These are phyloP conservation scores for Colletotrichum chlorophyti DNA, from an alignment of 2,329 filamentous ascomycete species.

Conservation along the genomic window DNA sequence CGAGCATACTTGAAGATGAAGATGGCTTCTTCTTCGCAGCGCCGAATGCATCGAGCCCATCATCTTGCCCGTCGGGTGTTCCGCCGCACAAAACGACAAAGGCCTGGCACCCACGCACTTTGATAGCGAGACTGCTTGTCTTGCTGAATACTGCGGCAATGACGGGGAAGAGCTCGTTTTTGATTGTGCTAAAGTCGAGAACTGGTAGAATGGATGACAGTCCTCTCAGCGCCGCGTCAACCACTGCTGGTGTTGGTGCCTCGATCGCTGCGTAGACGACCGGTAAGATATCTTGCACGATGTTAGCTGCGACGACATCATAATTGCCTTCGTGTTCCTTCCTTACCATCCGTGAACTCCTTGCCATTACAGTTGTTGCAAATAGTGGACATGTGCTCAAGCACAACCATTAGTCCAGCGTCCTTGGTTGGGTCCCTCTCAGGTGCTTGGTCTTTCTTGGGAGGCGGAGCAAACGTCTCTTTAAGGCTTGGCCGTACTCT, in stretches of 20 bases:
- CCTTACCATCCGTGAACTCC: constrained; percentile 89
- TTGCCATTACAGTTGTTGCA: constrained; percentile 85
- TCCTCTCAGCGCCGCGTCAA: constrained; percentile 83
- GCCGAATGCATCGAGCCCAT: constrained; percentile 78
- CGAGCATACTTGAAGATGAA: constrained; percentile 78
- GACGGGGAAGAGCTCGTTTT: constrained; percentile 94
- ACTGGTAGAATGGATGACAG: constrained; percentile 83
- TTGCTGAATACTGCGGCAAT: constrained; percentile 90
- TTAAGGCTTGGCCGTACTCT: constrained; percentile 85
- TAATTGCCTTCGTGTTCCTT: neutral
- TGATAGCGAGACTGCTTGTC: constrained; percentile 93
- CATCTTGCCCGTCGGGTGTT: constrained; percentile 60
- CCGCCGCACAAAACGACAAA: constrained; percentile 91
- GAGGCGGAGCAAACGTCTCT: constrained; percentile 76
- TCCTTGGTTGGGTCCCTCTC: constrained; percentile 80
- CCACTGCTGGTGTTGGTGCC: constrained; percentile 85
- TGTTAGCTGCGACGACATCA: neutral
- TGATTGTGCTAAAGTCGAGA: constrained; percentile 95
- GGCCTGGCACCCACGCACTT: constrained; percentile 88
- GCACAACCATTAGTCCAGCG: constrained; percentile 86
- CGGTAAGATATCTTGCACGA: constrained; percentile 76
- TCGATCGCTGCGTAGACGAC: constrained; percentile 85
- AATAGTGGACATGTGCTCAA: constrained; percentile 81
- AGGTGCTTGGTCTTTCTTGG: constrained; percentile 65
- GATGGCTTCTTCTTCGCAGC: constrained; percentile 65